A percentile compares a stretch with the other conserved stretches of the same genome.
These are phyloP conservation scores for Talaromyces thailandensis DNA, from an alignment of 495 filamentous ascomycete genomes.

Conservation along the genomic window DNA sequence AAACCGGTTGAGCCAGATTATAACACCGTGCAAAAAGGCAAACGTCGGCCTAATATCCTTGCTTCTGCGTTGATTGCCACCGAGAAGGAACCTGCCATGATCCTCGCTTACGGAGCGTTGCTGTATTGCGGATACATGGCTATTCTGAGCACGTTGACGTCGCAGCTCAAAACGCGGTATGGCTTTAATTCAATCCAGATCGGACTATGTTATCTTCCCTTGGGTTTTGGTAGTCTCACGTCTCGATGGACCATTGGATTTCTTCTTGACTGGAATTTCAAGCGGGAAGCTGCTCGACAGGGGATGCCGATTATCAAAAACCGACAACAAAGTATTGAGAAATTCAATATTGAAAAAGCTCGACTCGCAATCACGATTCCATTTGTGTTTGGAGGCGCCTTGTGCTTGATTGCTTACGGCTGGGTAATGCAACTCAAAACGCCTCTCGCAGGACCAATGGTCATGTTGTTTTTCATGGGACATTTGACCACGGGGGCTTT, in stretches of 20 bases:
- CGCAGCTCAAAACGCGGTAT: constrained; percentile 11
- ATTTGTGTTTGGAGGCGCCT: constrained; percentile 20
- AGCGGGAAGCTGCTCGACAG: constrained; percentile 18
- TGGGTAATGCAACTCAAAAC: constrained; percentile 45
- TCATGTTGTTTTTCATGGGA: constrained; percentile 49
- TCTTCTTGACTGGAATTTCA: constrained; percentile 43
- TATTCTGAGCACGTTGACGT: constrained; percentile 15
- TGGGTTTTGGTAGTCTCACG: constrained; percentile 53
- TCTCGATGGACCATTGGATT: constrained; percentile 85
- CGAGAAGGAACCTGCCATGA: constrained; percentile 27
- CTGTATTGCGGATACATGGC: constrained; percentile 17
- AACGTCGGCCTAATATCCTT: constrained; percentile 18
- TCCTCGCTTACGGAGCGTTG: constrained; percentile 24
- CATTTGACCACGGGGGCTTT: constrained; percentile 45
- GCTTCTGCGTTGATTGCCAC: constrained; percentile 22
- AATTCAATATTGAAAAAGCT: constrained; percentile 29
- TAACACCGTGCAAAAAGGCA: constrained; percentile 10
- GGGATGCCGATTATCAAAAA: constrained; percentile 38
- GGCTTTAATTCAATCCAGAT: constrained; percentile 25
- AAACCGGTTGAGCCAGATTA: constrained; percentile 1
- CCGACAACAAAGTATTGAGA: constrained; percentile 28
- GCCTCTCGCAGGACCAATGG: constrained; percentile 39
- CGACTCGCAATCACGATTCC: constrained; percentile 24
- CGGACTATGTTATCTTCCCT: constrained; percentile 28
- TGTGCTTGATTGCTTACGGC: constrained; percentile 37